These are phyloP conservation scores for Hibiscus syriacus DNA, from an alignment of 345 rosid species.

Conservation along the genomic window DNA sequence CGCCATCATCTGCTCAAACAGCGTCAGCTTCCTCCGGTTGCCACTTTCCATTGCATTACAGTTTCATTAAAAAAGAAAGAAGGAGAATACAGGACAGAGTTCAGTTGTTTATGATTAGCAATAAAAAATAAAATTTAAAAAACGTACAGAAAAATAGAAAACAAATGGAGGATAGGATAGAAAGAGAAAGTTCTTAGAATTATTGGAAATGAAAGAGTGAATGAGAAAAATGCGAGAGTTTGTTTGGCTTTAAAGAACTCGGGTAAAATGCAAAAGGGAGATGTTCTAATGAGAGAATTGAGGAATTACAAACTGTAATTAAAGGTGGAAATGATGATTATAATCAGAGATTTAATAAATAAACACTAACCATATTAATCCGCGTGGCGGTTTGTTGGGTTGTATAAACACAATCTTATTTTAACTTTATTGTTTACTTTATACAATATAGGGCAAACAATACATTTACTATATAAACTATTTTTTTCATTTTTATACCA, in stretches of 20 bases:
- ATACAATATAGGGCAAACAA: too few species aligned
- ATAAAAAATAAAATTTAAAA: too few species aligned
- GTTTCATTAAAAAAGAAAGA: neutral
- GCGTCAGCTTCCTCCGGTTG: slow-evolving; percentile 15
- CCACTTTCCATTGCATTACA: slow-evolving; percentile 16
- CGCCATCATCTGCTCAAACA: too few species aligned
- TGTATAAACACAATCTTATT: too few species aligned
- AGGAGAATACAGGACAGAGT: too few species aligned
- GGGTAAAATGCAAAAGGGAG: neutral
- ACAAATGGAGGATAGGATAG: neutral
- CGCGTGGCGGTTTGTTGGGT: neutral
- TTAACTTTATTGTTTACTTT: too few species aligned
- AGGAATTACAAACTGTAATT: neutral
- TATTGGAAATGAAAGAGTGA: neutral
- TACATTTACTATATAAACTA: too few species aligned
- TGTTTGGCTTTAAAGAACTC: neutral
- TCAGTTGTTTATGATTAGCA: neutral
- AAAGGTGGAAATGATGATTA: neutral
- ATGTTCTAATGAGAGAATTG: neutral
- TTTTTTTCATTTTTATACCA: too few species aligned
- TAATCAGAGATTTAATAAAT: neutral
- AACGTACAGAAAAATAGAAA: neutral
- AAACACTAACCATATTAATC: neutral
- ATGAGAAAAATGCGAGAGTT: neutral
- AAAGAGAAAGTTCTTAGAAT: neutral